phyloP scores from a whole-genome alignment of 805 yeast genomes.

The Wickerhamomyces tratensis region DNA sequence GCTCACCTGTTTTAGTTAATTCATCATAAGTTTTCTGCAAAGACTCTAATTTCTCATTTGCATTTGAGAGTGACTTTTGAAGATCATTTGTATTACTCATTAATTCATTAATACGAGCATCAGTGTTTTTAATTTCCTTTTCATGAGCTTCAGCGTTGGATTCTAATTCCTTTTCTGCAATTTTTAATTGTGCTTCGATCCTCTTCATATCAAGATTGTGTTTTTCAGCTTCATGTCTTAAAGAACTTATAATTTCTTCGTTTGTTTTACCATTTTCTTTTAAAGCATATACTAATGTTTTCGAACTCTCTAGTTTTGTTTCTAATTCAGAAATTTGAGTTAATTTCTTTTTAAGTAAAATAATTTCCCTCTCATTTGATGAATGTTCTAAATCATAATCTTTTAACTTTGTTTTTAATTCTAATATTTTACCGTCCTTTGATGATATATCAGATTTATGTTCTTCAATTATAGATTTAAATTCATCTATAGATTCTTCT shows the following conservation, averaged over 20 bases:
- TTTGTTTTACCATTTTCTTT: background rate
- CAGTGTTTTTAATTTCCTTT: background rate
- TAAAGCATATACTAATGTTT: background rate
- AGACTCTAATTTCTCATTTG: no score
- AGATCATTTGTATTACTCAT: background rate
- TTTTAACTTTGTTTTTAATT: slow-evolving; percentile 1
- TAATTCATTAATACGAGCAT: background rate
- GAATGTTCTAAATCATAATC: slow-evolving; percentile 1
- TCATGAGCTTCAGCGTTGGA: background rate
- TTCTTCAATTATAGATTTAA: slow-evolving; percentile 9
- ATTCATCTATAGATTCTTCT: slow-evolving; percentile 7
- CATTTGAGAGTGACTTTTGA: no score
- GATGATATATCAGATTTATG: background rate
- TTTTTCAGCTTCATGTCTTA: background rate
- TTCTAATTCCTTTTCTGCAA: slow-evolving; percentile 1
- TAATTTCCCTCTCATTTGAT: background rate
- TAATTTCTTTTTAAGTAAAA: background rate
- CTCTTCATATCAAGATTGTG: no score
- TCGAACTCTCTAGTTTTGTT: background rate
- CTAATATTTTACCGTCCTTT: background rate
- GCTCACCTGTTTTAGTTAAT: no score
- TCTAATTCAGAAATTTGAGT: background rate
- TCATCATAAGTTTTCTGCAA: no score
- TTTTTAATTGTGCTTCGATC: slow-evolving; percentile 1
- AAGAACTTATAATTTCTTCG: background rate